Base-by-base conservation (phyloP, 331 rosid species). In the Pyracantha coccinea region DNA sequence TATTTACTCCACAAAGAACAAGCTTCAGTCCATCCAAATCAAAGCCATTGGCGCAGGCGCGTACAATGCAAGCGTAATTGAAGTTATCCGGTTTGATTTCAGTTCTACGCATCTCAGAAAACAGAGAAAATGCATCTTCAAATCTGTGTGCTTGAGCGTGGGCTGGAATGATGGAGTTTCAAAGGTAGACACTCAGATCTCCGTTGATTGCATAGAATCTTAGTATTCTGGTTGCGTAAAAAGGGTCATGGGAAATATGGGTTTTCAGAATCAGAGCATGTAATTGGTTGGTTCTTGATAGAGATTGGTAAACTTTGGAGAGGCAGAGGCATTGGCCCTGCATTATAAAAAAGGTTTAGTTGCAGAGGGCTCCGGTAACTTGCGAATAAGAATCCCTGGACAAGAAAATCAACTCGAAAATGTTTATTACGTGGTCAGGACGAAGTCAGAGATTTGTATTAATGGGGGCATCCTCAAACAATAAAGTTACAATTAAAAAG, bases 101-200 rank as follows among this genome's bases (percentile, higher is more conserved):
- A 58, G 68, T 84, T n/a, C 70, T 77, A 75, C 83, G 69, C 98
- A 93, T 89, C 66, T 59, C 67, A 6, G 65, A 57, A 83, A 91
- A 91, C 32, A 91, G 83, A 76, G 86, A 86, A 9, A 87, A 73
- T 35, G 98, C 88, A 58, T 73, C 73, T 27, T n/a, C 4, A 67
- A 89, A 90, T 41, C 76, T 77, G 58, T 41, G 79, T 68, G 88
- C 84, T 74, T 61, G 81, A 0, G 98, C 95, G 11, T 83, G 82
- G 59, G 95, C 94, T 31, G 96, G 90, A 68, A 93, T 93, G 21
- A 93, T 75, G 66, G 97, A 87, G 60, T 93, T 93, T 95, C 96
- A 93, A 14, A 93, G 93, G 81, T 80, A 91, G 68, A 91, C 92
- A 14, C 84, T 91, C 16, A 89, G 77, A 62, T 84, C 85, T 9